phyloP scores from a whole-genome alignment of 108 stramenopile species.

The Skeletonema potamos region DNA sequence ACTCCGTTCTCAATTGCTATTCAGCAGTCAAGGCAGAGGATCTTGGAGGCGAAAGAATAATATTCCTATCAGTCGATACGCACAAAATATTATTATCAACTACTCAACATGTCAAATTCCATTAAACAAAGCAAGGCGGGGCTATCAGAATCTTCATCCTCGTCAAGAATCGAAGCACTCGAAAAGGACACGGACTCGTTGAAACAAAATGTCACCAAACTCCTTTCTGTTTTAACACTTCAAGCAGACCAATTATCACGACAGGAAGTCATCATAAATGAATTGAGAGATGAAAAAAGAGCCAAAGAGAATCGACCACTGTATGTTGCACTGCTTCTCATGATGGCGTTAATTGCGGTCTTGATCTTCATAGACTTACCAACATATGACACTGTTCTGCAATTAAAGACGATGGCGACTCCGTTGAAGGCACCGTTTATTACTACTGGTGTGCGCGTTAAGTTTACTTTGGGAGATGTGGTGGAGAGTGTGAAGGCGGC shows the following conservation, averaged over 20 bases:
- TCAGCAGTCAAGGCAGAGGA: no score
- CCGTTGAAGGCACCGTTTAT: conserved; percentile 18
- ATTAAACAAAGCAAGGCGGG: background rate
- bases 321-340: background rate
- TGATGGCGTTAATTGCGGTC: background rate
- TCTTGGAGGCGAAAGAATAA: no score
- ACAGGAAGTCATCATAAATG: conserved; percentile 9
- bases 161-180: conserved; percentile 1
- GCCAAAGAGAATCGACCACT: background rate
- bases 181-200: conserved; percentile 6
- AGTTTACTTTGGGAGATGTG: conserved; percentile 22
- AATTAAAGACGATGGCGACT: conserved; percentile 14
- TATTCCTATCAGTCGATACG: no score
- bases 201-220: conserved; percentile 9
- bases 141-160: background rate
- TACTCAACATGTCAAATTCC: background rate
- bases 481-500: conserved; percentile 9
- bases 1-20: no score
- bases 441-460: conserved; percentile 12
- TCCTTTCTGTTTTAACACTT: conserved; percentile 13
- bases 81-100: no score
- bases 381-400: background rate
- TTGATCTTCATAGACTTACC: background rate
- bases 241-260: conserved; percentile 10
- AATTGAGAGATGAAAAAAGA: conserved; percentile 6